Conservation (phyloP, 495 filamentous ascomycete genomes). For the Daldinia childiae region DNA sequence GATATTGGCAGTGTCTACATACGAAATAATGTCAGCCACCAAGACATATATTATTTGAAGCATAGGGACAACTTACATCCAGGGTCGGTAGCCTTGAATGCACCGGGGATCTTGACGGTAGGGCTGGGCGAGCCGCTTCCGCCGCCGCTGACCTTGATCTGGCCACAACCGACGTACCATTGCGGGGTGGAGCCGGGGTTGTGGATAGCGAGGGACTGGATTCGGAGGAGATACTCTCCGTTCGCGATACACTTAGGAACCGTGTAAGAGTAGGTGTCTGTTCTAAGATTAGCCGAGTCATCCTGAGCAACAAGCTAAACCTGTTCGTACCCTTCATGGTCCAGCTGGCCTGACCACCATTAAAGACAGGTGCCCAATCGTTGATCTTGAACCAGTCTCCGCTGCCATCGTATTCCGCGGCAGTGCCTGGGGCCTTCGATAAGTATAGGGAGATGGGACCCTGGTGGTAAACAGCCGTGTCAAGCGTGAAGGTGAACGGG, state of each 20-base stretch:
- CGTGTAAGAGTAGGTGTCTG: conserved; percentile 60
- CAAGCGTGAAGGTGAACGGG: conserved; percentile 59
- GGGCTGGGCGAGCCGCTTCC: conserved; percentile 58
- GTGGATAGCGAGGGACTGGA: conserved; percentile 70
- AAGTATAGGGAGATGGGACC: conserved; percentile 66
- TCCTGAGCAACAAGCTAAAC: neutral
- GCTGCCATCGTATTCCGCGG: conserved; percentile 58
- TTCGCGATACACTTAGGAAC: conserved; percentile 63
- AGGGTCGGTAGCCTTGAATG: conserved; percentile 63
- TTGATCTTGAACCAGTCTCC: conserved; percentile 66
- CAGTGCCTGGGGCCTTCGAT: conserved; percentile 60
- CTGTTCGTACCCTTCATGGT: conserved; percentile 50
- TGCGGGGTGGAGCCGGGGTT: conserved; percentile 62
- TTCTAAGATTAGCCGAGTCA: neutral
- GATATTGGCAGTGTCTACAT: conserved; percentile 43
- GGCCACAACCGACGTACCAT: conserved; percentile 68
- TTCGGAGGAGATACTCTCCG: conserved; percentile 70
- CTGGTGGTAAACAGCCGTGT: conserved; percentile 67
- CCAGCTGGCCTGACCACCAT: conserved; percentile 49
- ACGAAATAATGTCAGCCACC: neutral
- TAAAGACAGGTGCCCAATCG: conserved; percentile 57
- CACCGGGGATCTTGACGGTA: conserved; percentile 62
- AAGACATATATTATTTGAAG: neutral
- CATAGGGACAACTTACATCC: conserved; percentile 48
- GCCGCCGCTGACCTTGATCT: conserved; percentile 65